A percentile compares a stretch with the other conserved stretches of the same genome.
phyloP scores from a whole-genome alignment of 2,329 filamentous ascomycete species.

The Phialophora expanda region DNA sequence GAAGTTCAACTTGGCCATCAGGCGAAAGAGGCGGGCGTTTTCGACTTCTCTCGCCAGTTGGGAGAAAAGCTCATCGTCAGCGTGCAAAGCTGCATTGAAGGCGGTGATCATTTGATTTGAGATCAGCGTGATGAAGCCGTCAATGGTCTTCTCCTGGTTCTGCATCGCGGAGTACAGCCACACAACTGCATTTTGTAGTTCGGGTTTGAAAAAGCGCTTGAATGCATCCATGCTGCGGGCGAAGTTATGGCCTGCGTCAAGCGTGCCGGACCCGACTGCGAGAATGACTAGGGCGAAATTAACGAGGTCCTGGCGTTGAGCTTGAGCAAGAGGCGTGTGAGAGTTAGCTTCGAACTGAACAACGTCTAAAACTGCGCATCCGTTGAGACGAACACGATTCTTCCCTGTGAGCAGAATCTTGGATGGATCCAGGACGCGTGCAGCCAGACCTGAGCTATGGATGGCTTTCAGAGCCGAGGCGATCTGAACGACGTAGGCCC shows the following conservation, averaged over 20 bases:
- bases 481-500: conserved; percentile 92
- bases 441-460: conserved; percentile 79
- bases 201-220: conserved; percentile 74
- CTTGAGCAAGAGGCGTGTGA: conserved; percentile 64
- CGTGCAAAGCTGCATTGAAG: conserved; percentile 79
- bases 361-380: conserved; percentile 88
- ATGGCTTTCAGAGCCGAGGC: conserved; percentile 86
- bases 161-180: conserved; percentile 78
- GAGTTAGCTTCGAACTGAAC: conserved; percentile 76
- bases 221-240: conserved; percentile 77
- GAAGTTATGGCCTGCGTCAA: conserved; percentile 64
- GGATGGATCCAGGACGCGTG: conserved; percentile 80
- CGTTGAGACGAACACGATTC: conserved; percentile 84
- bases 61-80: conserved; percentile 73
- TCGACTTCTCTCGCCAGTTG: conserved; percentile 82
- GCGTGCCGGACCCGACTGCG: conserved; percentile 75
- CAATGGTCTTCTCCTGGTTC: conserved; percentile 71
- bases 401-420: conserved; percentile 91
- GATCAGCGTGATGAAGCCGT: conserved; percentile 78
- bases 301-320: conserved; percentile 85
- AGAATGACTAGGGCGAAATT: conserved; percentile 84
- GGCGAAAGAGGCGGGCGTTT: conserved; percentile 81
- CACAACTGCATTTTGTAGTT: conserved; percentile 76
- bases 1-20: conserved; percentile 80
- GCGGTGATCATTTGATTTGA: conserved; percentile 75